Percentiles rank a stretch among this genome's conserved stretches.
phyloP scores from a whole-genome alignment of 768 basidiomycete genomes.

The Lyophyllum shimeji region DNA sequence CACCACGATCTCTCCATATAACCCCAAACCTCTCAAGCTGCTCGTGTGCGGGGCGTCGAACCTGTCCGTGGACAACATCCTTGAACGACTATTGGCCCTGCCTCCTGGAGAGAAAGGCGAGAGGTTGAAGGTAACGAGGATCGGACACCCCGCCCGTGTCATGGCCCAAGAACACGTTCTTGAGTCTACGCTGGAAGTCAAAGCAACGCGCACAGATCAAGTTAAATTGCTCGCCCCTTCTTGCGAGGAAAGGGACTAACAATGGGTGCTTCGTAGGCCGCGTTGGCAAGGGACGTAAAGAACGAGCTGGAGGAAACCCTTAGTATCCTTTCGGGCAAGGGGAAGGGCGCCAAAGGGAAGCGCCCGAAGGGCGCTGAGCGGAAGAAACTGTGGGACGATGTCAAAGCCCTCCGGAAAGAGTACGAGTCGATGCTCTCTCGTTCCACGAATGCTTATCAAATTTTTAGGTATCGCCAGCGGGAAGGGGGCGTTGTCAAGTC shows the following conservation, averaged over 20 bases:
- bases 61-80: conserved; percentile 92
- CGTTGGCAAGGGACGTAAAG: conserved; percentile 86
- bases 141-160: conserved; percentile 95
- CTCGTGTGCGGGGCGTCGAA: conserved; percentile 95
- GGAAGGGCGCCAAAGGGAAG: conserved; percentile 73
- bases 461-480: conserved; percentile 76
- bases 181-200: conserved; percentile 69
- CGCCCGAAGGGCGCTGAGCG: conserved; percentile 69
- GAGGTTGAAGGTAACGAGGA: conserved; percentile 70
- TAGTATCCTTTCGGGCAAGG: conserved; percentile 65
- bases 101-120: conserved; percentile 49
- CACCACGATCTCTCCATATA: conserved; percentile 43
- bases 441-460: not conserved
- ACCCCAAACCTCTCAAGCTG: conserved; percentile 57
- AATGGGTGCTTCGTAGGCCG: conserved; percentile 50
- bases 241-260: not conserved
- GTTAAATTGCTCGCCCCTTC: conserved; percentile 32
- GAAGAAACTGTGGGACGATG: conserved; percentile 85
- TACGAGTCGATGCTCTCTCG: conserved; percentile 32
- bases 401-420: conserved; percentile 89
- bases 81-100: conserved; percentile 76
- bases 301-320: conserved; percentile 76
- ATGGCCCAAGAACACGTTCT: conserved; percentile 69
- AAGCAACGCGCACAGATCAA: conserved; percentile 74
- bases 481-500: conserved; percentile 83